Conservation (phyloP, 805 yeast species). For the Saccharomycopsis amapae region DNA sequence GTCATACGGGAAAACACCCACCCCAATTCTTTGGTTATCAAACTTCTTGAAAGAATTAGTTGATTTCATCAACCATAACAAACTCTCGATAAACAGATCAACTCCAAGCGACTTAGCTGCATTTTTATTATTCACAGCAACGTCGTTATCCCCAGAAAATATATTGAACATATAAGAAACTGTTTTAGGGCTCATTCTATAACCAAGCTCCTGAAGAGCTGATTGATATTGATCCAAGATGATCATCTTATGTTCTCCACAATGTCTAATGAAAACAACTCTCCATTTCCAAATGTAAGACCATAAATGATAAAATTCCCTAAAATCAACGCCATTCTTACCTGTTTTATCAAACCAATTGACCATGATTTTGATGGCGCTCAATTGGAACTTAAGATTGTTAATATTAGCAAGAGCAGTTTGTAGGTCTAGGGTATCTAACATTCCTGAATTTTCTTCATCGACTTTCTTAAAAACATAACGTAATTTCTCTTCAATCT, state of each 20-base stretch:
- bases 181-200: constrained; percentile 51
- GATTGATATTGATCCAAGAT: constrained; percentile 56
- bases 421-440: background rate
- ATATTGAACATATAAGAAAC: constrained; percentile 51
- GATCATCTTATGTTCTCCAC: constrained; percentile 47
- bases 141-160: constrained; percentile 28
- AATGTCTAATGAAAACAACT: constrained; percentile 54
- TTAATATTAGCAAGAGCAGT: background rate
- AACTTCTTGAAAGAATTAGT: constrained; percentile 73
- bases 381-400: constrained; percentile 46
- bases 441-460: constrained; percentile 30
- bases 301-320: constrained; percentile 64
- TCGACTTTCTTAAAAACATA: constrained; percentile 48
- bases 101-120: constrained; percentile 45
- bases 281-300: constrained; percentile 64
- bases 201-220: constrained; percentile 59
- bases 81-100: constrained; percentile 72
- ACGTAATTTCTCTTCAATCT: constrained; percentile 39
- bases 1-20: constrained; percentile 57
- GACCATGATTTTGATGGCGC: constrained; percentile 56
- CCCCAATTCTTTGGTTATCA: constrained; percentile 71
- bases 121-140: constrained; percentile 23
- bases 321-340: constrained; percentile 41
- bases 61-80: constrained; percentile 69
- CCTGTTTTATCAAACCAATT: constrained; percentile 49